Percentiles rank a stretch among this genome's conserved stretches.
phyloP scores from a whole-genome alignment of 2,329 filamentous ascomycete species.

The Xylariaceae sp. region DNA sequence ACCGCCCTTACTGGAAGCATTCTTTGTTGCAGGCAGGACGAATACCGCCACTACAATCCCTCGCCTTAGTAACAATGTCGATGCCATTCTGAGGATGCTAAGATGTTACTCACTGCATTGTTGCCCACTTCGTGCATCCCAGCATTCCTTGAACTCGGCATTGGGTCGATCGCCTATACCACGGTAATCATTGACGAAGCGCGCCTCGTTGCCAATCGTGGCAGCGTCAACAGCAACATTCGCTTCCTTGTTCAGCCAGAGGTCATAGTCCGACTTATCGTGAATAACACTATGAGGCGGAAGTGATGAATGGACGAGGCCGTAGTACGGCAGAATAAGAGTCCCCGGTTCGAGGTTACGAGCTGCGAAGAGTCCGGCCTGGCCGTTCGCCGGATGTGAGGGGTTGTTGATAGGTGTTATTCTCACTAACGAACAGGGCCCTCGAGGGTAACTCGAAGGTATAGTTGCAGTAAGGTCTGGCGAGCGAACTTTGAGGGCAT shows the following conservation, averaged over 20 bases:
- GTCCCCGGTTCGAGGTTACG: slow-evolving; percentile 47
- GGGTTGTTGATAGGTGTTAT: slow-evolving; percentile 49
- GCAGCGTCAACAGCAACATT: slow-evolving; percentile 58
- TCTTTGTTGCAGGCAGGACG: slow-evolving; percentile 45
- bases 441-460: slow-evolving; percentile 34
- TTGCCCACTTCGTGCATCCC: slow-evolving; percentile 48
- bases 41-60: slow-evolving; percentile 32
- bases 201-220: slow-evolving; percentile 54
- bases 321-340: slow-evolving; percentile 58
- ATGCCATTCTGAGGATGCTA: background rate
- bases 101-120: slow-evolving; percentile 42
- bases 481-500: slow-evolving; percentile 34
- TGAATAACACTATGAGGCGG: slow-evolving; percentile 32
- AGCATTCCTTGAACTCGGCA: slow-evolving; percentile 55
- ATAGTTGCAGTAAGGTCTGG: slow-evolving; percentile 31
- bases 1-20: slow-evolving; percentile 30
- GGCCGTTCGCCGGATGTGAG: slow-evolving; percentile 52
- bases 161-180: slow-evolving; percentile 51
- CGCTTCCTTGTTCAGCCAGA: slow-evolving; percentile 55
- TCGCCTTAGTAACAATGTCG: slow-evolving; percentile 2
- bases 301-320: slow-evolving; percentile 47
- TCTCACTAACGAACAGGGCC: slow-evolving; percentile 45
- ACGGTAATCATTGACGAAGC: slow-evolving; percentile 63
- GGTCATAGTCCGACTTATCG: slow-evolving; percentile 55
- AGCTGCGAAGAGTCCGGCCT: slow-evolving; percentile 56